A percentile compares a stretch with the other conserved stretches of the same genome.
Conservation (phyloP, 2,329 filamentous ascomycete species). For the Penicillium rolfsii region DNA sequence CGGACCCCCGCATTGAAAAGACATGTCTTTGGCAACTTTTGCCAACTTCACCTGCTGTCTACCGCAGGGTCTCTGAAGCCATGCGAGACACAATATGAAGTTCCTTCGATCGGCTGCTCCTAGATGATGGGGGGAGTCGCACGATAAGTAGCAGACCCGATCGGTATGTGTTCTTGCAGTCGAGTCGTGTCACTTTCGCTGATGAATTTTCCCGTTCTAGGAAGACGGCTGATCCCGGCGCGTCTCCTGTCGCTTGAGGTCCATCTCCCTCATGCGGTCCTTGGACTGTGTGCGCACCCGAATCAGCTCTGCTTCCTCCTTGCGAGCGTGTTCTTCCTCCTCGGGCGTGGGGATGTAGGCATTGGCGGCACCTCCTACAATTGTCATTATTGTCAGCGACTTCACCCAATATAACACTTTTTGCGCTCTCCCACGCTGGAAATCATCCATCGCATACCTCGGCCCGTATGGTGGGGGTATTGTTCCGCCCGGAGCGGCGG, state of each 20-base stretch:
- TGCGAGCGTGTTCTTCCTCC: constrained; percentile 31
- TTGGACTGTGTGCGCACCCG: constrained; percentile 35
- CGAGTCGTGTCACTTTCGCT: neutral
- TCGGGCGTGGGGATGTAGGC: constrained; percentile 36
- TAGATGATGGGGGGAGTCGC: neutral
- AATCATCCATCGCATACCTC: constrained; percentile 40
- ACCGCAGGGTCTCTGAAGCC: neutral
- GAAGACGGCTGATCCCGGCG: constrained; percentile 14
- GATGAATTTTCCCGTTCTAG: neutral
- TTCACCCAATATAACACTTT: neutral
- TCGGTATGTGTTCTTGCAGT: neutral
- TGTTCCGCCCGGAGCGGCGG: constrained; percentile 44
- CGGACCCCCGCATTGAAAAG: constrained; percentile 2
- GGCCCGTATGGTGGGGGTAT: constrained; percentile 46
- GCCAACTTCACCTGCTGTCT: neutral
- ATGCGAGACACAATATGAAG: neutral
- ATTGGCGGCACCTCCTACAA: constrained; percentile 42
- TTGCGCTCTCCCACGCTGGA: neutral
- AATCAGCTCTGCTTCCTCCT: constrained; percentile 42
- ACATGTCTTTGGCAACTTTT: constrained; percentile 5
- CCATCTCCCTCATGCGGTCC: constrained; percentile 34
- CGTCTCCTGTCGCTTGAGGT: constrained; percentile 27
- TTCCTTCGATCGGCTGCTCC: neutral
- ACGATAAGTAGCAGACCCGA: neutral
- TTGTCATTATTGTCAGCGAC: constrained; percentile 5